These are phyloP conservation scores for Angomonas deanei DNA, from an alignment of 208 protist genomes.

Conservation along the genomic window DNA sequence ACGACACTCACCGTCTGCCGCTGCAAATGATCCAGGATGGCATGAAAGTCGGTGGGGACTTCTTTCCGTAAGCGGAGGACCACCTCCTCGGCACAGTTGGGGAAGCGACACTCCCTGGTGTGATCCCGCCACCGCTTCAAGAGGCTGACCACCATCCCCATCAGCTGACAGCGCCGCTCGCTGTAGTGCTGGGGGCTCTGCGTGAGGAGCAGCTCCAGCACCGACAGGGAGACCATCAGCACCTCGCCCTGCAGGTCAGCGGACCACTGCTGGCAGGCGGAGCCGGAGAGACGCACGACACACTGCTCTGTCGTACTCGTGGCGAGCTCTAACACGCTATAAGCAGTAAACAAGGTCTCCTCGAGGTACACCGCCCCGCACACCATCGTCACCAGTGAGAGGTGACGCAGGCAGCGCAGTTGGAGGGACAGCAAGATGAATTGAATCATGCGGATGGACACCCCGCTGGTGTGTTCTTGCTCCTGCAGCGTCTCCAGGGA, in stretches of 20 bases:
- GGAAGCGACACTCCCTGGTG: slow-evolving; percentile 1
- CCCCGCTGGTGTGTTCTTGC: slow-evolving; percentile 4
- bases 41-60: slow-evolving; percentile 8
- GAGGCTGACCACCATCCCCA: slow-evolving; percentile 12
- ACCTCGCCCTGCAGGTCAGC: not conserved
- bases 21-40: slow-evolving; percentile 9
- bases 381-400: slow-evolving; percentile 5
- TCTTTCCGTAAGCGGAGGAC: slow-evolving; percentile 11
- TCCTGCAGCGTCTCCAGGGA: not conserved
- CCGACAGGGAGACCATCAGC: slow-evolving; percentile 13
- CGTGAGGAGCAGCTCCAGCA: slow-evolving; percentile 7
- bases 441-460: slow-evolving; percentile 10
- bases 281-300: not conserved
- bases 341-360: not conserved
- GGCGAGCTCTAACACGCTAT: not conserved
- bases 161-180: slow-evolving; percentile 12
- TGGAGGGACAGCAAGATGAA: slow-evolving; percentile 12
- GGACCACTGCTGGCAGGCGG: not conserved
- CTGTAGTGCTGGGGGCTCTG: not conserved
- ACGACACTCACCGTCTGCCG: not conserved
- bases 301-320: not conserved
- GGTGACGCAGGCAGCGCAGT: slow-evolving; percentile 24
- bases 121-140: not conserved
- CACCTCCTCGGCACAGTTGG: slow-evolving; percentile 14
- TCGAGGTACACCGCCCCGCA: not conserved